Conservation (phyloP, 208 protist species). For the Trypanosoma brucei region DNA sequence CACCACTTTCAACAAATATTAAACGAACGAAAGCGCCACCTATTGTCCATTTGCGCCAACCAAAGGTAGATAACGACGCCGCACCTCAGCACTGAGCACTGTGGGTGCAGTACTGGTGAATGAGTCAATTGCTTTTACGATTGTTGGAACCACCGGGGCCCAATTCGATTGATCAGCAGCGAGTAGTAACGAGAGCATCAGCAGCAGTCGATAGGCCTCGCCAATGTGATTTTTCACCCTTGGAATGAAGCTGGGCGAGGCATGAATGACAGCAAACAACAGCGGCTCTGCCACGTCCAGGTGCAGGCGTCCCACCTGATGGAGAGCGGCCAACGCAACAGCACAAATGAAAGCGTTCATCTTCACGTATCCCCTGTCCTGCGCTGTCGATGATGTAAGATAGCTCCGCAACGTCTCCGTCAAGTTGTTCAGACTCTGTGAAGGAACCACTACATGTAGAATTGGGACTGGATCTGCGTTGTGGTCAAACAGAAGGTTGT, state of each 20-base stretch:
- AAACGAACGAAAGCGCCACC: too few species aligned
- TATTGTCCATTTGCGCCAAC: too few species aligned
- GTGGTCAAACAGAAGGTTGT: slow-evolving; percentile 1
- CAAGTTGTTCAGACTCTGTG: slow-evolving; percentile 2
- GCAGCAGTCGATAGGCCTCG: slow-evolving; percentile 5
- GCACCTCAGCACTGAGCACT: too few species aligned
- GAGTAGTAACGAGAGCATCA: neutral
- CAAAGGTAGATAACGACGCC: too few species aligned
- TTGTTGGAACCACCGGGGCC: neutral
- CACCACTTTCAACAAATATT: too few species aligned
- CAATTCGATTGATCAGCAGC: neutral
- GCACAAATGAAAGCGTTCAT: slow-evolving; percentile 21
- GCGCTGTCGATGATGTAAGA: neutral
- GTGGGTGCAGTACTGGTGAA: too few species aligned
- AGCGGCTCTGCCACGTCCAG: neutral
- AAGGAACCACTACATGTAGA: neutral
- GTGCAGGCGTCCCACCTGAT: slow-evolving; percentile 1
- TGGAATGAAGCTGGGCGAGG: slow-evolving; percentile 3
- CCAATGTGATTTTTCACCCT: slow-evolving; percentile 4
- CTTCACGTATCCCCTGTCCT: slow-evolving; percentile 2
- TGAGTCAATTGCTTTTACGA: too few species aligned
- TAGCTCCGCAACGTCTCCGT: neutral
- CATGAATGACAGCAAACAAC: neutral
- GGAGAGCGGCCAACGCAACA: slow-evolving; percentile 6
- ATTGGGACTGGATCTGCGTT: neutral